Percentiles rank a stretch among this genome's conserved stretches.
These are phyloP conservation scores for Scheffersomyces stambukii DNA, from an alignment of 1,139 yeast species.

Conservation along the genomic window DNA sequence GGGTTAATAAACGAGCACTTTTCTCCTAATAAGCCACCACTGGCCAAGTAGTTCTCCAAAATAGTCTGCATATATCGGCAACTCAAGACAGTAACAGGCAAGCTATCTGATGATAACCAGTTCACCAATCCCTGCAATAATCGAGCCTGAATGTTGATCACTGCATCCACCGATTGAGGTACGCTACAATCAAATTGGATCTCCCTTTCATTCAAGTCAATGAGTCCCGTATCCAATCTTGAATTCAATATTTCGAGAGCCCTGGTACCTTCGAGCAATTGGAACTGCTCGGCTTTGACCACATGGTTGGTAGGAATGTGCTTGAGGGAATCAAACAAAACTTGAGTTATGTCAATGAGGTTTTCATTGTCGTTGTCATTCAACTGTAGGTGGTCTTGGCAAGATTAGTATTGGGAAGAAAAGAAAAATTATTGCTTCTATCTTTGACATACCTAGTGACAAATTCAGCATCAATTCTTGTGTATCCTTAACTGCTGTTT, in stretches of 20 bases:
- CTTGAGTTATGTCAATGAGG: constrained; percentile 42
- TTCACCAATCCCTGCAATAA: constrained; percentile 43
- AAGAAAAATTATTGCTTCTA: too few species aligned
- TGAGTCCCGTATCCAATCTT: constrained; percentile 61
- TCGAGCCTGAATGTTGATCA: constrained; percentile 45
- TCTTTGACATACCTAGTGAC: too few species aligned
- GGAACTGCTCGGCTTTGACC: constrained; percentile 50
- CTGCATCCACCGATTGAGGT: constrained; percentile 30
- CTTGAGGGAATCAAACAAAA: constrained; percentile 27
- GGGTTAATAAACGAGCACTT: constrained; percentile 19
- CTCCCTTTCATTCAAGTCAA: constrained; percentile 40
- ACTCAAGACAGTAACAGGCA: constrained; percentile 61
- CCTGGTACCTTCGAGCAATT: constrained; percentile 68
- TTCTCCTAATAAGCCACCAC: constrained; percentile 6
- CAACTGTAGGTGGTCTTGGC: background rate
- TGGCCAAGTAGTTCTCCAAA: constrained; percentile 33
- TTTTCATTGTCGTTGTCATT: constrained; percentile 13
- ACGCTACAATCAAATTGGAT: constrained; percentile 29
- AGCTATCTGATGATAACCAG: constrained; percentile 62
- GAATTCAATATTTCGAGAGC: constrained; percentile 64
- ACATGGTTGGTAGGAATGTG: constrained; percentile 37
- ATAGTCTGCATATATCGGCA: constrained; percentile 60
- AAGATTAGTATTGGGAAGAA: background rate
- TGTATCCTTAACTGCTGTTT: background rate
- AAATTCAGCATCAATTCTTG: too few species aligned